A percentile compares a stretch with the other conserved stretches of the same genome.
phyloP scores from a whole-genome alignment of 2,329 filamentous ascomycete genomes.

The Sordariomycetes sp. region DNA sequence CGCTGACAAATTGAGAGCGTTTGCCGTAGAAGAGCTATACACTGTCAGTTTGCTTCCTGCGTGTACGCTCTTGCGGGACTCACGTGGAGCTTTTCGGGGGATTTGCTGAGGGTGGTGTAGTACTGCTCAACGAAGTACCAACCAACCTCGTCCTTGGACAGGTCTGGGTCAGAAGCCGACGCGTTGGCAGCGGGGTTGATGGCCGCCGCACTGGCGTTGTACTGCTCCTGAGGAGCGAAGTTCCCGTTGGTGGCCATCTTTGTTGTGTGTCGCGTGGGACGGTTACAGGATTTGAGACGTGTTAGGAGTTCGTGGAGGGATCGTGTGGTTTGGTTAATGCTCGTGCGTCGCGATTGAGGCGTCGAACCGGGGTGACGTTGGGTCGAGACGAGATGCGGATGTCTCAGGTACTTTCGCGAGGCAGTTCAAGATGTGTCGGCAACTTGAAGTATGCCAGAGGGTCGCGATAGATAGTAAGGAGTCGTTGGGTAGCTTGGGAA shows the following conservation, averaged over 20 bases:
- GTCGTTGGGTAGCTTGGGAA: too few relatives aligned
- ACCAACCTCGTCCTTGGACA: conserved; percentile 86
- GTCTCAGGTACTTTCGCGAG: too few relatives aligned
- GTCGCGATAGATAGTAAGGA: too few relatives aligned
- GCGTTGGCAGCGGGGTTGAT: conserved; percentile 22
- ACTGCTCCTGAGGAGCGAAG: conserved; percentile 34
- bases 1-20: conserved; percentile 88
- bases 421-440: too few relatives aligned
- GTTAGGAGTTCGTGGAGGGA: background rate
- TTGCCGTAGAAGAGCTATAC: conserved; percentile 85
- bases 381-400: too few relatives aligned
- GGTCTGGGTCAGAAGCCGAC: conserved; percentile 30
- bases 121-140: conserved; percentile 99
- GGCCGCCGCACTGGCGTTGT: conserved; percentile 23
- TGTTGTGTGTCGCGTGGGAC: conserved; percentile 7
- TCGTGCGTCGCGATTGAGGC: too few relatives aligned
- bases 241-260: conserved; percentile 52
- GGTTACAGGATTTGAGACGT: too few relatives aligned
- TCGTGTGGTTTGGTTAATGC: background rate
- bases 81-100: conserved; percentile 83
- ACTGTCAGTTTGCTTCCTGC: too few relatives aligned
- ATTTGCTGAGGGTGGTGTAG: conserved; percentile 95
- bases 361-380: too few relatives aligned
- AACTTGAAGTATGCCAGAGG: too few relatives aligned
- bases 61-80: conserved; percentile 17